Evolutionary conservation across 495 filamentous ascomycete genomes (phyloP), one percentile per base, ranked within the genome.

Genomic region (Terfezia boudieri): DNA sequence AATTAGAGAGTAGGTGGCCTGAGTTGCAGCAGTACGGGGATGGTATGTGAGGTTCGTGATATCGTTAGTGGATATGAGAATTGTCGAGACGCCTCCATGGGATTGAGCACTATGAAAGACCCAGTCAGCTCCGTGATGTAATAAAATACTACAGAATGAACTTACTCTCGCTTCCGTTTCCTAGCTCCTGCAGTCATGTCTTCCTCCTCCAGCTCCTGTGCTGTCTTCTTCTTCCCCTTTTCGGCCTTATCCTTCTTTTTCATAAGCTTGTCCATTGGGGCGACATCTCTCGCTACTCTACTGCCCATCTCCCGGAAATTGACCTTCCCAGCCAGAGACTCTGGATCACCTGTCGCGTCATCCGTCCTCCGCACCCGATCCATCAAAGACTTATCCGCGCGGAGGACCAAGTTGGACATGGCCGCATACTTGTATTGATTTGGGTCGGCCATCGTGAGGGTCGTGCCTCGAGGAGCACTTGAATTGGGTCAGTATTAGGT

Each of bases 391-490:
- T 85, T 81, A 73, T 99, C 90, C 72, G 86, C 88, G 81, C 95
- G 89, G 77, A 95, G 85, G 67, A 99, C 90, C 86, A 99, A 80
- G 79, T 99, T 99, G 73, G 90, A 96, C 90, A 99, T 99, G 68
- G 86, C 88, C 80, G 86, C 84, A 76, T 99, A 99, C 70, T 99
- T 99, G 75, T 94, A 99, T 71, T 95, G 88, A 63, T 84, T 89
- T 61, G 80, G 81, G 74, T 94, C 86, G 67, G 83, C 77, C 87
- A 92, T 92, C 56, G 69, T 71, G 54, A 50, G 20, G 48, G n/a
- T 49, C 36, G 57, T 26, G 49, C 46, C 36, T 56, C 43, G 37
- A 46, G 36, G 38, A 53, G 50, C 50, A 48, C 41, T 57, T 53
- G 26, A 37, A 55, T 16, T 51, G 46, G 54, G 7, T 32, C 26